phyloP scores from a whole-genome alignment of 2,329 filamentous ascomycete genomes.

The Hypoxylon sp. region DNA sequence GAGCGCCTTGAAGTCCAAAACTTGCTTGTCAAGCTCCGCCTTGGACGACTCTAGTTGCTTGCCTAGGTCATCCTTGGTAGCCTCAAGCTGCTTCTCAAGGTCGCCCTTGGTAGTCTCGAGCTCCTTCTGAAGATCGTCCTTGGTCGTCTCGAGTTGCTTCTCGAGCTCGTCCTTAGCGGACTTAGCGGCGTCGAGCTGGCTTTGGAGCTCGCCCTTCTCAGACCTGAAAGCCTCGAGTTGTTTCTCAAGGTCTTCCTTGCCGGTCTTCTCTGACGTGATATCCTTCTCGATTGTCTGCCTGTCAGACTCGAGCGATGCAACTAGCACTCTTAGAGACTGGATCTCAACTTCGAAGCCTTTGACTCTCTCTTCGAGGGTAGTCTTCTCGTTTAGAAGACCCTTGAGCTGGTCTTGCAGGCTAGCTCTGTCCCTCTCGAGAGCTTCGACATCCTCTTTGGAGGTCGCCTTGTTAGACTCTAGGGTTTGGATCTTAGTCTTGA shows the following conservation, averaged over 20 bases:
- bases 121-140: constrained; percentile 28
- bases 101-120: constrained; percentile 31
- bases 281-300: constrained; percentile 31
- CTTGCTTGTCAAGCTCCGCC: constrained; percentile 37
- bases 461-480: constrained; percentile 32
- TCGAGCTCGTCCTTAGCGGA: constrained; percentile 24
- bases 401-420: constrained; percentile 43
- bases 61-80: constrained; percentile 34
- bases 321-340: constrained; percentile 40
- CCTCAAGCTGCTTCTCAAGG: constrained; percentile 31
- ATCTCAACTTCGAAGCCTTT: constrained; percentile 44
- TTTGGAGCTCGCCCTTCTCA: constrained; percentile 30
- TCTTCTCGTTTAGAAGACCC: constrained; percentile 40
- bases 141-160: constrained; percentile 31
- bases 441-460: constrained; percentile 36
- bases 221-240: constrained; percentile 31
- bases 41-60: constrained; percentile 37
- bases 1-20: constrained; percentile 34
- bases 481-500: constrained; percentile 31
- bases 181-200: constrained; percentile 34
- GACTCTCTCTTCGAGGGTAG: constrained; percentile 41
- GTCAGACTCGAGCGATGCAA: constrained; percentile 37
- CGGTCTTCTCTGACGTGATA: constrained; percentile 15
- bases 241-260: constrained; percentile 30
- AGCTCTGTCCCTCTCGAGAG: constrained; percentile 43